Percentiles rank a stretch among this genome's conserved stretches.
Conservation (phyloP, 1,284 basidiomycete genomes). For the Heterobasidion annosum region DNA sequence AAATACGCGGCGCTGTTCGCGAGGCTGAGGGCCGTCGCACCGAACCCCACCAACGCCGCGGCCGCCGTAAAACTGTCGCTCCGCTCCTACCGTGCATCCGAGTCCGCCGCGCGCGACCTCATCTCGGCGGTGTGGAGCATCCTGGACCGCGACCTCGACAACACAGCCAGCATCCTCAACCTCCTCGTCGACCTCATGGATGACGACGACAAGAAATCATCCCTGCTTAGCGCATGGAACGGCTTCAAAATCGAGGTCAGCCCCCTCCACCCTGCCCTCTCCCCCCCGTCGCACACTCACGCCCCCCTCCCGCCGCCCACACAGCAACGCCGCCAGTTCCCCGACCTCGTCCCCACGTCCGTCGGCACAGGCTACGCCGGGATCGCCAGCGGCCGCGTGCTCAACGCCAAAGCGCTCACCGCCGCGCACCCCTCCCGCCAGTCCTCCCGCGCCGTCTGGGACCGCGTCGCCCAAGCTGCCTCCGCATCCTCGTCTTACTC, state of each 20-base stretch:
- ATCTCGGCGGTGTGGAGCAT: constrained; percentile 85
- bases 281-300: constrained; percentile 3
- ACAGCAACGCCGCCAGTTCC: constrained; percentile 80
- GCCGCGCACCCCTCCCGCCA: constrained; percentile 46
- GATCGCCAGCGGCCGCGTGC: constrained; percentile 71
- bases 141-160: constrained; percentile 70
- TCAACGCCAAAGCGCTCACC: constrained; percentile 77
- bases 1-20: constrained; percentile 63
- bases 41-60: constrained; percentile 65
- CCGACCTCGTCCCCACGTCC: constrained; percentile 59
- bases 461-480: constrained; percentile 84
- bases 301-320: constrained; percentile 2
- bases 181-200: constrained; percentile 77
- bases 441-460: constrained; percentile 68
- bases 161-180: constrained; percentile 71
- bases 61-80: constrained; percentile 77
- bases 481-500: constrained; percentile 21
- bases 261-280: constrained; percentile 4
- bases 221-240: constrained; percentile 73
- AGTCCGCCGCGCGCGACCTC: constrained; percentile 77
- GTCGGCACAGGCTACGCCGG: constrained; percentile 64
- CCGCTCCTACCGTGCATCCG: constrained; percentile 70
- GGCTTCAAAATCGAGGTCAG: constrained; percentile 76
- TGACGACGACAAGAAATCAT: constrained; percentile 77
- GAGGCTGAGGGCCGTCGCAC: constrained; percentile 59